These are phyloP conservation scores for Sequoia sempervirens DNA, from an alignment of 75 land plant genomes.

Conservation along the genomic window DNA sequence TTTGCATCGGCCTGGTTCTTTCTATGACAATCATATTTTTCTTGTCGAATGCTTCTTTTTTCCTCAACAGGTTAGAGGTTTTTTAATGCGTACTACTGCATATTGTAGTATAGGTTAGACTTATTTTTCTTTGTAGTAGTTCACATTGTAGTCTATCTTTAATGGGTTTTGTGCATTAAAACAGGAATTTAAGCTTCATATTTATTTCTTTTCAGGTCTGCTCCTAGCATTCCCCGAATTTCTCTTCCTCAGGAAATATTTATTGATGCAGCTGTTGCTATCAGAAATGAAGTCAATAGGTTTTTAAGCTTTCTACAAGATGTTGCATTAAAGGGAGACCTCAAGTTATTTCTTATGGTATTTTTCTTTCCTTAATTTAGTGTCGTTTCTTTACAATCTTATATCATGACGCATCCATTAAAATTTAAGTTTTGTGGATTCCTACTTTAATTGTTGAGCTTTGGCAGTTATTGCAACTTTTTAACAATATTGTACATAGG, in stretches of 20 bases:
- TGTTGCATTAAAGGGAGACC: constrained; percentile 64
- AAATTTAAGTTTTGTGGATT: neutral
- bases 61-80: constrained; percentile 44
- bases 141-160: neutral
- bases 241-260: constrained; percentile 62
- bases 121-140: neutral
- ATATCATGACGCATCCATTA: neutral
- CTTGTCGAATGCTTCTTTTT: constrained; percentile 66
- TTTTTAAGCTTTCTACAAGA: constrained; percentile 60
- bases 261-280: constrained; percentile 34
- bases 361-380: constrained; percentile 49
- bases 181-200: too few species aligned
- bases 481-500: constrained; percentile 67
- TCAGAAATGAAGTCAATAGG: constrained; percentile 56
- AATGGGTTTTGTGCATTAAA: neutral
- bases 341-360: constrained; percentile 25
- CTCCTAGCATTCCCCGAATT: constrained; percentile 52
- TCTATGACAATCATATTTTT: constrained; percentile 62
- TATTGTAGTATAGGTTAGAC: neutral
- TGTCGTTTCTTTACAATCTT: neutral
- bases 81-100: neutral
- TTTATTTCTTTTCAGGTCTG: constrained; percentile 35
- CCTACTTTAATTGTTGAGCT: neutral
- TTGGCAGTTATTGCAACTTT: constrained; percentile 74
- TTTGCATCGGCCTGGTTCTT: constrained; percentile 44